Conservation (phyloP, 768 basidiomycete species). For the Ramaria sp. region DNA sequence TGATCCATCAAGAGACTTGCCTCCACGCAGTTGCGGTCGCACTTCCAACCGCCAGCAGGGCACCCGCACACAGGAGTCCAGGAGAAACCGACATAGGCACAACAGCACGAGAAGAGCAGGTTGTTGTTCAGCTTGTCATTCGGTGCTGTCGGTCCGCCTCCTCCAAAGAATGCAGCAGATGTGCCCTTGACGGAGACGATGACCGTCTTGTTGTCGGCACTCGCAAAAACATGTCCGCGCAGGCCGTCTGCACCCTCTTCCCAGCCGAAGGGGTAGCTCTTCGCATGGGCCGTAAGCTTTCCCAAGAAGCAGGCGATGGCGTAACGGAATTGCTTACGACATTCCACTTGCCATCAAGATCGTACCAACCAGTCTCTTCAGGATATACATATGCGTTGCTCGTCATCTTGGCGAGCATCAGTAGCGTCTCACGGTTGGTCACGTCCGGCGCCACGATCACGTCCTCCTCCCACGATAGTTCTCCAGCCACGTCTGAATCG, state of each 20-base stretch:
- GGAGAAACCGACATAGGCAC: conserved; percentile 82
- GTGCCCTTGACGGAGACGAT: conserved; percentile 92
- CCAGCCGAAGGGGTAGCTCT: conserved; percentile 88
- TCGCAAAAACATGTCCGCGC: conserved; percentile 85
- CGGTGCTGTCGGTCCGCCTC: conserved; percentile 72
- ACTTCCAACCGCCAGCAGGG: conserved; percentile 59
- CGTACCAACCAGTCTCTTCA: conserved; percentile 65
- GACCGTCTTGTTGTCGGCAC: conserved; percentile 70
- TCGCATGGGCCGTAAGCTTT: background rate
- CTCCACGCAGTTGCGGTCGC: conserved; percentile 72
- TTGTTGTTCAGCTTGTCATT: conserved; percentile 96
- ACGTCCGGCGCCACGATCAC: conserved; percentile 69
- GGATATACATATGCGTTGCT: conserved; percentile 76
- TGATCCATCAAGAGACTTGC: conserved; percentile 63
- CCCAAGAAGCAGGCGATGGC: conserved; percentile 18
- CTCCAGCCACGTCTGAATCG: background rate
- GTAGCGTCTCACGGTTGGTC: conserved; percentile 60
- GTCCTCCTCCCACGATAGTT: conserved; percentile 60
- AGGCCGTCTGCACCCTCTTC: conserved; percentile 80
- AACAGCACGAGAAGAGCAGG: conserved; percentile 88
- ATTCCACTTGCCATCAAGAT: conserved; percentile 56
- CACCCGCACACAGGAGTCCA: conserved; percentile 95
- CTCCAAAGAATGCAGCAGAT: conserved; percentile 61
- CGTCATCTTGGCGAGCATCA: conserved; percentile 88
- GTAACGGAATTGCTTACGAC: conserved; percentile 26